Conservation (phyloP, 176 grass and related monocot species). For the Rhynchospora tenuis region DNA sequence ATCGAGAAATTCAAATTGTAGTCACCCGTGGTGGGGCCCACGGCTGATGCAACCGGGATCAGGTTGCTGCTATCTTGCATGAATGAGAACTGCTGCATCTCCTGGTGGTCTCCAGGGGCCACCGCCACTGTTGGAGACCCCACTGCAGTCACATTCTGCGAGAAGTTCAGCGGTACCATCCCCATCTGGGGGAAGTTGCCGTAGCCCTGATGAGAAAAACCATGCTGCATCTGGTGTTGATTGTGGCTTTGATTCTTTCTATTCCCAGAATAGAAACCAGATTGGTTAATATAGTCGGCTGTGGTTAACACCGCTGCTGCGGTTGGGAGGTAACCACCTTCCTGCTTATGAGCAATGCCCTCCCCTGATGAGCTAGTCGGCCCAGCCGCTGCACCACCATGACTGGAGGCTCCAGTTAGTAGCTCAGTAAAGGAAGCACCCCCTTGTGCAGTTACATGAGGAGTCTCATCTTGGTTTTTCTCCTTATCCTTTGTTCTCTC, state of each 20-base stretch:
- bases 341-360: conserved; percentile 5
- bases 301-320: conserved; percentile 22
- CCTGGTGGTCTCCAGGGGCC: conserved; percentile 28
- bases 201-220: conserved; percentile 3
- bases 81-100: conserved; percentile 62
- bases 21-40: conserved; percentile 36
- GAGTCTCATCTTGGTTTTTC: conserved; percentile 34
- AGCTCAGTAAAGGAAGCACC: conserved; percentile 70
- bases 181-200: conserved; percentile 16
- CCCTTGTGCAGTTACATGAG: conserved; percentile 28
- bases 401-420: conserved; percentile 36
- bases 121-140: conserved; percentile 4
- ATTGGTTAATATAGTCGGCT: conserved; percentile 29
- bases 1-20: conserved; percentile 82
- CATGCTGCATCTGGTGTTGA: conserved; percentile 13
- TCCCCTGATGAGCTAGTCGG: background rate
- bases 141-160: conserved; percentile 24
- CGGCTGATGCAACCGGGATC: conserved; percentile 26
- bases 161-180: conserved; percentile 16
- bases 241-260: conserved; percentile 8
- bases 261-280: conserved; percentile 7
- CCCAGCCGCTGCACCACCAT: background rate
- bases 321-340: background rate
- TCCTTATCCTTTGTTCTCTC: conserved; percentile 42
- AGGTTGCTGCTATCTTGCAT: conserved; percentile 43